Evolutionary conservation across 805 yeast species (phyloP), one percentile per base, ranked within the genome.

Genomic region (Candida nanaspora): DNA sequence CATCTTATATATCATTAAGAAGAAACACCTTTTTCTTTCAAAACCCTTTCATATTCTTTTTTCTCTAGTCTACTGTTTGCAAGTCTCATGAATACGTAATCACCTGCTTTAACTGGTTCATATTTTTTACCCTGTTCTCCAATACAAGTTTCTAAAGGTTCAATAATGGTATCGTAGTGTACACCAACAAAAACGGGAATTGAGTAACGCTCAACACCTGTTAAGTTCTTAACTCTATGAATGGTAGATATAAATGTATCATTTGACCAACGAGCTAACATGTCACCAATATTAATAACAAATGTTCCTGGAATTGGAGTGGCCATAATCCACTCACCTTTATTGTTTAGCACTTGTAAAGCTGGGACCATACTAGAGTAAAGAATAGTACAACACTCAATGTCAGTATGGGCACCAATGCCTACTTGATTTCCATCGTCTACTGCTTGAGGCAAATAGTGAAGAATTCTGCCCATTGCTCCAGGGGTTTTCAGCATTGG

Each of bases 231-330:
- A 13, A 65, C 70, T 28, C 68, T 48, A 39, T 65, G 70, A 11
- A 63, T 53, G 0, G 68, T 63, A 3, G 68, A 64, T 25, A 53
- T 50, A 31, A 62, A 58, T 18, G 40, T 41, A 38, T 61, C 67
- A 43, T 65, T 65, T 8, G 67, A 48, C 51, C 57, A 54, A 37
- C 68, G 47, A 35, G 54, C 57, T 29, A 65, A 46, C 35, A 55
- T 46, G 41, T 65, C 70, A 2, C 62, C 70, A 30, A 62, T 57
- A 39, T 65, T 65, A 31, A 63, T 60, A n/a, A 65, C 62, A 38
- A 61, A 53, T 7, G 65, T 46, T 3, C 55, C 59, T 16, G 52
- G 51, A 7, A 62, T 49, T 15, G 62, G 62, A 14, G 62, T 57
- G 3, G 59, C 68, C 31, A 47, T 45, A 16, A 61, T 49, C 64